Evolutionary conservation across 129 eudicot species (phyloP), one percentile per base, ranked within the genome.

Genomic region (Cynara cardunculus): DNA sequence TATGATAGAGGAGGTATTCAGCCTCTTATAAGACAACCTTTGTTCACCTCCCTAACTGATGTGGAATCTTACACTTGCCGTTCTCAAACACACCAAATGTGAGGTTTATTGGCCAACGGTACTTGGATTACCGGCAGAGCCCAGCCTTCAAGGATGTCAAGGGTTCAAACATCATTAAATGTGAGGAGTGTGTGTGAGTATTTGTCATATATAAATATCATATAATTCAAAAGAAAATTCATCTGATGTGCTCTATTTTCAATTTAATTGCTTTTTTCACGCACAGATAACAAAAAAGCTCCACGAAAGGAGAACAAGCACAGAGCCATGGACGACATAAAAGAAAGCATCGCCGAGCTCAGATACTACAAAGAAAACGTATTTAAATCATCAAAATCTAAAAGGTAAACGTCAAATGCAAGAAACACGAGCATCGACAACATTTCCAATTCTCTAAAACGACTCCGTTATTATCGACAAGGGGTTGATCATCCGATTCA

Each of bases 321-420:
- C 85, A 88, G 97, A 71, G 97, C 99, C 78, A 83, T 95, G 97
- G 97, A 95, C 82, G 99, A 95, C 80, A 95, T 92, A 80, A 92
- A 81, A 80, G 99, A 92, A 85, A 95, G 99, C 89, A 90, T 95
- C 73, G 86, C 87, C 1, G 93, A 95, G 84, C 97, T 95, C 18
- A 89, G 92, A 66, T 95, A 76, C 93, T 92, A 73, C 99, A 95
- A 92, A 83, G 94, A 92, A 67, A 75, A 85, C 74, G 90, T 95
- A 16, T 95, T 94, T 82, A 94, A 89, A 80, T 65, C 89, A 31
- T 49, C 87, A 13, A 90, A 77, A 85, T 77, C 85, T 8, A 88
- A 28, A 81, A 88, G 81, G 81, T 93, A 87, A 39, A 11, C 16
- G 18, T 41, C 53, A 41, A 41, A 91, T 67, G 30, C 66, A 39